Evolutionary conservation across 2,329 filamentous ascomycete genomes (phyloP).

Genomic region (Arthrobotrys entomopaga): DNA sequence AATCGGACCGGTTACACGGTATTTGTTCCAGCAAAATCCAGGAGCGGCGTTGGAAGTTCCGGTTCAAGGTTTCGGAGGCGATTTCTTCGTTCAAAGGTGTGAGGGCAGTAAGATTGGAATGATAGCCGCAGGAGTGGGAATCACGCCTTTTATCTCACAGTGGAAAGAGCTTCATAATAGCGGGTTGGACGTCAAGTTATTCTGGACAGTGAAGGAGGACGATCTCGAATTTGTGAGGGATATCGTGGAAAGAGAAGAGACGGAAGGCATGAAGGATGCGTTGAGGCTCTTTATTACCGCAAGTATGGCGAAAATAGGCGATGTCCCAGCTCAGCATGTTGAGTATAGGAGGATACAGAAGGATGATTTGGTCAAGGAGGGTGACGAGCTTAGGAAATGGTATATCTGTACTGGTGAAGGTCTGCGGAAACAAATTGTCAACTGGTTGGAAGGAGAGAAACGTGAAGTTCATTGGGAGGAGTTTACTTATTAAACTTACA

Average conservation of each 20-base stretch:
- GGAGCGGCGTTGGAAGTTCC: slow-evolving; percentile 70
- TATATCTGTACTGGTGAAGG: slow-evolving; percentile 70
- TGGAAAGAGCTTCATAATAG: slow-evolving; percentile 66
- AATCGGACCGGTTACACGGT: slow-evolving; percentile 74
- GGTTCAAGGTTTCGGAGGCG: slow-evolving; percentile 78
- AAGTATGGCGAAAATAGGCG: slow-evolving; percentile 6
- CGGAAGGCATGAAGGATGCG: slow-evolving; percentile 64
- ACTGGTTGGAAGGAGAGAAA: slow-evolving; percentile 64
- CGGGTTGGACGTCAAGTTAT: slow-evolving; percentile 66
- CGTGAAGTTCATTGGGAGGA: slow-evolving; percentile 66
- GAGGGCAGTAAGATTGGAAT: slow-evolving; percentile 68
- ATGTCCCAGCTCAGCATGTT: slow-evolving; percentile 17
- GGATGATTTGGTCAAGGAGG: slow-evolving; percentile 63
- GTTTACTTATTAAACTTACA: slow-evolving; percentile 63
- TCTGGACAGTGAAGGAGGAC: slow-evolving; percentile 74
- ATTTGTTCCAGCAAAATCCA: slow-evolving; percentile 71
- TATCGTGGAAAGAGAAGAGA: slow-evolving; percentile 66
- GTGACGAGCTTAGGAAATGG: slow-evolving; percentile 64
- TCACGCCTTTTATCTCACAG: slow-evolving; percentile 82
- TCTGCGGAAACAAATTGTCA: slow-evolving; percentile 66
- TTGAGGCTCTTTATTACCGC: slow-evolving; percentile 75
- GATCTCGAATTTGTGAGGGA: slow-evolving; percentile 74
- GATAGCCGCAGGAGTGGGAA: slow-evolving; percentile 81
- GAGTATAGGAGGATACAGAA: slow-evolving; percentile 64
- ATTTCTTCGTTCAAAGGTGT: slow-evolving; percentile 65